These are phyloP conservation scores for Acanthamoeba triangularis DNA, from an alignment of 208 protist species.

Conservation along the genomic window DNA sequence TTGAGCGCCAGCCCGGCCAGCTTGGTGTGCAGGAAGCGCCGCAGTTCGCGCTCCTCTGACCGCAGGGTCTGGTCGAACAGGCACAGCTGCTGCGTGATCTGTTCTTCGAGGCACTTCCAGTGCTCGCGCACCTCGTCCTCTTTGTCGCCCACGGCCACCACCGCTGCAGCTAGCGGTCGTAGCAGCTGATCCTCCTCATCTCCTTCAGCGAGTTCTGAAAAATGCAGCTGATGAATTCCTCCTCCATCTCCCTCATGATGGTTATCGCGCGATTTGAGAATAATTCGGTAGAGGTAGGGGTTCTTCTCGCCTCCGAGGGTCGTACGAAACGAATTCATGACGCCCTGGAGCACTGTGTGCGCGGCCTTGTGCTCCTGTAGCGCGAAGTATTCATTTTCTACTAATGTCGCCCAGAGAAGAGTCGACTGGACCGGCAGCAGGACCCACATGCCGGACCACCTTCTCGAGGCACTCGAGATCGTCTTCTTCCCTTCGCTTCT, in stretches of 20 bases:
- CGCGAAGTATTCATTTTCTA: constrained; percentile 59
- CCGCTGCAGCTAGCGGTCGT: neutral
- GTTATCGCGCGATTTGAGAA: constrained; percentile 6
- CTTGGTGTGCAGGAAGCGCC: constrained; percentile 40
- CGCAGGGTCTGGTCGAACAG: constrained; percentile 8
- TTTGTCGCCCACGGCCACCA: neutral
- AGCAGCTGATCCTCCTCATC: neutral
- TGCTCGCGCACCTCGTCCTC: constrained; percentile 11
- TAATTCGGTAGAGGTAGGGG: constrained; percentile 55
- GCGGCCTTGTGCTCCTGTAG: constrained; percentile 68
- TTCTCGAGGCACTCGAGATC: too few relatives aligned
- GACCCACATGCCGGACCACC: constrained; percentile 1
- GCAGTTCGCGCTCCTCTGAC: constrained; percentile 16
- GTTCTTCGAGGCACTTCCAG: constrained; percentile 9
- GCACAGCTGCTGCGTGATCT: neutral
- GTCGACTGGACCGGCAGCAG: constrained; percentile 26
- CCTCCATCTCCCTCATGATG: neutral
- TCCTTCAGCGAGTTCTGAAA: neutral
- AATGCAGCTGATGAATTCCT: neutral
- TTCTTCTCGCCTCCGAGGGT: constrained; percentile 66
- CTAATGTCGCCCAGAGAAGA: constrained; percentile 10
- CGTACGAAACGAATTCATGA: constrained; percentile 41
- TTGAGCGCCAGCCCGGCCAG: constrained; percentile 14
- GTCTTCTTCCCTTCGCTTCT: too few relatives aligned
- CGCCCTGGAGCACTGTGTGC: constrained; percentile 8